Evolutionary conservation across 2,329 filamentous ascomycete genomes (phyloP), one percentile per base, ranked within the genome.

Genomic region (Hymenoscyphus salicellus): DNA sequence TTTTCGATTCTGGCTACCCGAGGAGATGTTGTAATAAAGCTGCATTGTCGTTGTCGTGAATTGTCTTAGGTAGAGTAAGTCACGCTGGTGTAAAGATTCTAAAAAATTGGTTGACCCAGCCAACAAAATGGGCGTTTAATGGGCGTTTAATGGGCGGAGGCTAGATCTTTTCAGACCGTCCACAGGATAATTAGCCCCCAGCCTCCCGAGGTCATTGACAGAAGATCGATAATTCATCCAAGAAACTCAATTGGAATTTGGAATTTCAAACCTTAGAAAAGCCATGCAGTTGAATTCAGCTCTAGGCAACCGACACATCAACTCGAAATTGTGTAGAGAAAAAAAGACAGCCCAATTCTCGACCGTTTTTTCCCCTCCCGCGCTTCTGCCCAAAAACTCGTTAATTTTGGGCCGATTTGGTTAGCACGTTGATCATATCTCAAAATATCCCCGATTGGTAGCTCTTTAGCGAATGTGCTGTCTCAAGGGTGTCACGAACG

Each of bases 391-490:
- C 2, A 52, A 23, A 32, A 43, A 28, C 61, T 73, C 72, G 72
- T 68, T 61, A 67, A 72, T 72, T 70, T 72, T 73, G 65, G 30
- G 61, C 70, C 46, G 63, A 73, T 73, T 20, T 55, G 66, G 71
- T 70, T 72, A 72, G 71, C 58, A 63, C 41, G 30, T 33, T 64
- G 58, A 60, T 52, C 41, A 52, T 49, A 46, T 60, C 33, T 46
- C 36, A 30, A 26, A n/a, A 33, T 38, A 11, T n/a, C 59, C 14
- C 64, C 63, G 65, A 70, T 69, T 69, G 65, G 66, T 60, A 65
- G 58, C 28, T 52, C 62, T 68, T 63, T 72, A 70, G 68, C 66
- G 68, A 62, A 16, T 16, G 2, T 36, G 28, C 30, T 38, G 60
- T 41, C n/a, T 56, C 60, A 61, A 20, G 58, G 58, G 43, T 60